Conservation (phyloP, 1,284 basidiomycete genomes). For the Mixia osmundae region DNA sequence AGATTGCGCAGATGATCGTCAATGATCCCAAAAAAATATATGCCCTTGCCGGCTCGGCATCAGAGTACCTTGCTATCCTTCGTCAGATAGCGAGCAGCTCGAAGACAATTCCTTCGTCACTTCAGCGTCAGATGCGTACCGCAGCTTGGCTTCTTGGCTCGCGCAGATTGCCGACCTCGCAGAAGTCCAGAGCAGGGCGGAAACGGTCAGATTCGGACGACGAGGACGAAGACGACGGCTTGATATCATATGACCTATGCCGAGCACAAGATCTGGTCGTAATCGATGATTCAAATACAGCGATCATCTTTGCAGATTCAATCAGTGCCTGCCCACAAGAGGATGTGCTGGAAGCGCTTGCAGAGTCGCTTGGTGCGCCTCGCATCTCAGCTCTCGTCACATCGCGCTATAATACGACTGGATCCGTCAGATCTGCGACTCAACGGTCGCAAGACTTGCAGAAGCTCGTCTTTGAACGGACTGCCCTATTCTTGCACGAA, state of each 20-base stretch:
- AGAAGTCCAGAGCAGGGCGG: neutral
- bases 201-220: slow-evolving; percentile 15
- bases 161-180: neutral
- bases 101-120: slow-evolving; percentile 7
- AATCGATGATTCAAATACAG: slow-evolving; percentile 12
- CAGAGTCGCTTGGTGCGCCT: slow-evolving; percentile 25
- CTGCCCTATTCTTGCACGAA: slow-evolving; percentile 80
- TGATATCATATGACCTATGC: slow-evolving; percentile 19
- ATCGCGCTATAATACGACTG: neutral
- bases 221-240: slow-evolving; percentile 17
- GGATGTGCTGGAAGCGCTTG: slow-evolving; percentile 48
- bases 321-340: slow-evolving; percentile 74
- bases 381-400: slow-evolving; percentile 8
- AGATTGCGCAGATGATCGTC: slow-evolving; percentile 27
- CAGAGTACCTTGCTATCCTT: slow-evolving; percentile 19
- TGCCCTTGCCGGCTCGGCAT: slow-evolving; percentile 15
- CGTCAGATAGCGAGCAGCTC: slow-evolving; percentile 20
- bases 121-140: slow-evolving; percentile 16
- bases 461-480: slow-evolving; percentile 24
- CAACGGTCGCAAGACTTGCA: slow-evolving; percentile 20
- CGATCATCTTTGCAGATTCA: slow-evolving; percentile 39
- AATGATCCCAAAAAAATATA: slow-evolving; percentile 15
- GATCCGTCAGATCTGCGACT: neutral
- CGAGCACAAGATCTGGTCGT: slow-evolving; percentile 15
- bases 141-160: slow-evolving; percentile 1